A percentile compares a stretch with the other conserved stretches of the same genome.
Evolutionary conservation across 441 rosid genomes (phyloP).

Genomic region (Erodium chrysanthum): DNA sequence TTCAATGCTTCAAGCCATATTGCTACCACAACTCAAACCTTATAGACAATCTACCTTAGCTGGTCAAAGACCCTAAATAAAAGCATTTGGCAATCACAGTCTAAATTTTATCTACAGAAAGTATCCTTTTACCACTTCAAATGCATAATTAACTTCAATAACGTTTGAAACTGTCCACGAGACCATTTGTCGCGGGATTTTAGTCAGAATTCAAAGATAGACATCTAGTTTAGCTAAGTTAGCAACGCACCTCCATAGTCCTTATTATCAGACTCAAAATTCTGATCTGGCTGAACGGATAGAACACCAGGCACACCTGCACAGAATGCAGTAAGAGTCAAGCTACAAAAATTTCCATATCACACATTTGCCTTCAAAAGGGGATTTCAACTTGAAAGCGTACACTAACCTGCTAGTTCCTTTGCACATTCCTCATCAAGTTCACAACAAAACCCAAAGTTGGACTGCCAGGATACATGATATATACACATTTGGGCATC

Average conservation of each 20-base stretch:
- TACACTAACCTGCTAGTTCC: constrained; percentile 55
- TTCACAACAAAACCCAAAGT: constrained; percentile 72
- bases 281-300: constrained; percentile 62
- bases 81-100: no score
- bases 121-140: no score
- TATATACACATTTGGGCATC: constrained; percentile 91
- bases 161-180: no score
- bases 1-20: no score
- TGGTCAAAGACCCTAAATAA: no score
- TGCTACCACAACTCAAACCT: no score
- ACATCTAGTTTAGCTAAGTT: constrained; percentile 2
- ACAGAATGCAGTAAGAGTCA: constrained; percentile 13
- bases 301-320: constrained; percentile 82
- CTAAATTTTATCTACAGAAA: no score
- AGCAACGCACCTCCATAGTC: constrained; percentile 48
- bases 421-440: constrained; percentile 64
- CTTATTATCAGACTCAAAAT: constrained; percentile 48
- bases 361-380: constrained; percentile 7
- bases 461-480: constrained; percentile 69
- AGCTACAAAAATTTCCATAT: constrained; percentile 1
- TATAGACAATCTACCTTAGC: no score
- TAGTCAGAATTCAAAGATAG: neutral
- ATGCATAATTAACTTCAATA: no score
- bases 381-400: constrained; percentile 4
- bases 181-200: neutral